These are phyloP conservation scores for Sphaerosporella brunnea DNA, from an alignment of 495 filamentous ascomycete genomes.

Conservation along the genomic window DNA sequence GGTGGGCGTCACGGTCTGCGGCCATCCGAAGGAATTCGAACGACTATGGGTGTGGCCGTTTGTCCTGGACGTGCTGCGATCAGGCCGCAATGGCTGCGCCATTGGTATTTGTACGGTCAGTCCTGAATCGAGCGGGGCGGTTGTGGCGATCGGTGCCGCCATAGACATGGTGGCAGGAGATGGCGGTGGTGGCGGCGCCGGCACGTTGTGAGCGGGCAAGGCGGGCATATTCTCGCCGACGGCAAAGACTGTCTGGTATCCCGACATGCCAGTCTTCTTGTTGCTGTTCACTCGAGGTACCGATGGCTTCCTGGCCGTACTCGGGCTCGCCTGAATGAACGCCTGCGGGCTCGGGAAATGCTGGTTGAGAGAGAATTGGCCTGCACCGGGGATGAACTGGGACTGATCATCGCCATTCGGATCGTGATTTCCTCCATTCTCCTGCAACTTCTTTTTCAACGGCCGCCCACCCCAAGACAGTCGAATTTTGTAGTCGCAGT, in stretches of 20 bases:
- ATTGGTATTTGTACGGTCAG: conserved; percentile 17
- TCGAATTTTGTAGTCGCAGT: conserved; percentile 71
- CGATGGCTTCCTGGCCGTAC: conserved; percentile 19
- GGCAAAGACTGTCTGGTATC: conserved; percentile 25
- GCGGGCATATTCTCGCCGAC: conserved; percentile 15
- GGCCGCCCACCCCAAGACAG: conserved; percentile 68
- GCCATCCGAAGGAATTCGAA: conserved; percentile 15
- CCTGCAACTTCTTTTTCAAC: conserved; percentile 32
- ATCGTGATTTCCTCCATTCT: conserved; percentile 24
- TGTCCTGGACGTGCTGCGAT: too few relatives aligned
- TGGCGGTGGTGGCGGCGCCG: background rate
- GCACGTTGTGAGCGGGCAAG: background rate
- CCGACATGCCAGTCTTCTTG: conserved; percentile 25
- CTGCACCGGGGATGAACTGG: conserved; percentile 29
- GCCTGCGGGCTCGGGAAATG: conserved; percentile 29
- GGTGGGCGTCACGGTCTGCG: conserved; percentile 20
- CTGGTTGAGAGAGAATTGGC: conserved; percentile 30
- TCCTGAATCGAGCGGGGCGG: conserved; percentile 8
- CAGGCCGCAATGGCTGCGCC: conserved; percentile 10
- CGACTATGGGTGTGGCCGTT: too few relatives aligned
- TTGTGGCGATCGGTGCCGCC: background rate
- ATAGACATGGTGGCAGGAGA: background rate
- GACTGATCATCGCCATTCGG: conserved; percentile 28
- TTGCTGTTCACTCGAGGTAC: conserved; percentile 20
- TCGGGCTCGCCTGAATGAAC: conserved; percentile 30